A percentile compares a stretch with the other conserved stretches of the same genome.
These are phyloP conservation scores for Symbiodinium natans DNA, from an alignment of 73 alveolate genomes.

Conservation along the genomic window DNA sequence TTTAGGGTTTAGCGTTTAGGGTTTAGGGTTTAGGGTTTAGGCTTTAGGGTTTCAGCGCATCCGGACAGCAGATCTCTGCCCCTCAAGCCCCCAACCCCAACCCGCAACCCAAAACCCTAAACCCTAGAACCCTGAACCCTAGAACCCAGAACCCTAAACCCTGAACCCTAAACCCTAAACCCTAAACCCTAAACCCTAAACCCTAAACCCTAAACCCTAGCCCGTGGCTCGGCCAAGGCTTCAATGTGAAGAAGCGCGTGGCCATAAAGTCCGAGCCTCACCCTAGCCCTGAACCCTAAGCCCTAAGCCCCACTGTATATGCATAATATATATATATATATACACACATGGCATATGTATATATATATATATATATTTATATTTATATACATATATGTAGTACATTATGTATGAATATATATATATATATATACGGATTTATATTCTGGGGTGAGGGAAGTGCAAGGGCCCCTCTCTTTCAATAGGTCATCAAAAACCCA, in stretches of 20 bases:
- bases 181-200: no score
- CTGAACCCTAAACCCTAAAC: not conserved
- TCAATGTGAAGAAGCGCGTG: conserved; percentile 52
- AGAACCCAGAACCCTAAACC: no score
- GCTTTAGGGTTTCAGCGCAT: no score
- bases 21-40: no score
- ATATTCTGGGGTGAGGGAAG: not conserved
- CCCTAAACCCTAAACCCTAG: not conserved
- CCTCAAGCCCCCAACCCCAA: not conserved
- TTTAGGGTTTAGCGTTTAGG: no score
- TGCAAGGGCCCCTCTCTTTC: no score
- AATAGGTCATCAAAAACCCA: no score
- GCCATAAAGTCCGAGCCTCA: conserved; percentile 47
- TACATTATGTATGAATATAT: not conserved
- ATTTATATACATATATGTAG: no score
- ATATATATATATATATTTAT: no score
- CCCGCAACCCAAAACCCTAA: not conserved
- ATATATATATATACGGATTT: not conserved
- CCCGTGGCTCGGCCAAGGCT: not conserved
- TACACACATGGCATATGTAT: no score
- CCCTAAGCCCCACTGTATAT: not conserved
- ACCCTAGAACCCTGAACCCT: not conserved
- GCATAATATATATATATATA: no score
- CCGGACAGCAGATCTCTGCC: no score
- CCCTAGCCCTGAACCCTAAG: not conserved